Base-by-base conservation (phyloP, 345 rosid species). In the Eucalyptus tenuipes region DNA sequence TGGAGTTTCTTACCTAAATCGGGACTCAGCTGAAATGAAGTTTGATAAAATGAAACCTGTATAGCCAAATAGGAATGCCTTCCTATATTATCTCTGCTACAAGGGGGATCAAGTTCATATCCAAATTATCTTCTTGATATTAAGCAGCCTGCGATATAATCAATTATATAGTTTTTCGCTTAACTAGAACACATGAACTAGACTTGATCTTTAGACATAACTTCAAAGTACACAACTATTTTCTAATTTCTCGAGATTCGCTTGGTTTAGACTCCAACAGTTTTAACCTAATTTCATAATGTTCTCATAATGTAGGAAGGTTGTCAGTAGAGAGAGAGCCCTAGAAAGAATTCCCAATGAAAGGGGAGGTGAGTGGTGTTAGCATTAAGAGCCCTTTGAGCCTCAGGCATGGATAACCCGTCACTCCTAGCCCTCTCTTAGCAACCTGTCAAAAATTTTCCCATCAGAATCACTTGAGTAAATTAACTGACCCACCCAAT, bases 341-440 rank as follows among this genome's bases (percentile, higher is more conserved):
- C 95, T 87, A 1, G 31, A 82, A 93, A 91, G 79, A 92, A 91
- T 40, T 40, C 89, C 93, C 94, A 91, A 14, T 85, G 88, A 79
- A 7, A 87, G 66, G 95, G 93, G 31, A 91, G 88, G 88, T 89
- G 87, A 84, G 94, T 93, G 84, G 91, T 90, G 89, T 90, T 92
- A 88, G 93, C 93, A 81, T 90, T 85, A 85, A 93, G 90, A 68
- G 94, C 94, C 89, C 89, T 87, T 53, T 90, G 92, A 87, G 90
- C 93, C 88, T 90, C 80, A 31, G 92, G 90, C 95, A 92, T 50
- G 92, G 92, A 86, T 91, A 92, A 42, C 89, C 91, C 3, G 82
- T 20, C 82, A 37, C 22, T 7, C 14, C 86, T 55, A 55, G 68
- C 15, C 66, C 44, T n/a, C 89, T 86, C 84, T 55, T 82, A 24